Percentiles rank a stretch among this genome's conserved stretches.
Conservation (phyloP, 2,329 filamentous ascomycete species). For the Aspergillus sp. region DNA sequence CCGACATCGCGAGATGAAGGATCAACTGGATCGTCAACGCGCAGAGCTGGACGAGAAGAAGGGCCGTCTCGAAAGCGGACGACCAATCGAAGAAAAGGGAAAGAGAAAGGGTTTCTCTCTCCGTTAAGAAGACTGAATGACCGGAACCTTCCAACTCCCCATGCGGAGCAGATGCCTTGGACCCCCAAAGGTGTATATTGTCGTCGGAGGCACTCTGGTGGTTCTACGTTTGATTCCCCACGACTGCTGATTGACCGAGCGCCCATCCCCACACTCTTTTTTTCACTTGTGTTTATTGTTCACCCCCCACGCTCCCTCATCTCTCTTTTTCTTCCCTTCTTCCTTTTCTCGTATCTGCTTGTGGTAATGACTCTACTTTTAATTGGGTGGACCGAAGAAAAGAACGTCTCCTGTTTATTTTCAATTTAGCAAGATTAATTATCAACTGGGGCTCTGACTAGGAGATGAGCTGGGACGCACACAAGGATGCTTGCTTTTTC, state of each 20-base stretch:
- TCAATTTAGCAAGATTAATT: constrained; percentile 15
- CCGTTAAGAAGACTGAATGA: constrained; percentile 57
- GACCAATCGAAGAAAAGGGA: constrained; percentile 93
- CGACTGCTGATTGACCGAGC: constrained; percentile 23
- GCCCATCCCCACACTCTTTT: constrained; percentile 15
- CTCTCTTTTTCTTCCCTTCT: constrained; percentile 5
- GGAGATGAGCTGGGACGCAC: constrained; percentile 20
- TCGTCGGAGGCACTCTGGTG: constrained; percentile 14
- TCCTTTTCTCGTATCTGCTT: constrained; percentile 23
- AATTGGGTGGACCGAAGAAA: constrained; percentile 22
- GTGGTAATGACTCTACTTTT: constrained; percentile 26
- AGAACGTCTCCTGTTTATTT: constrained; percentile 15
- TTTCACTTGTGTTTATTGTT: constrained; percentile 12
- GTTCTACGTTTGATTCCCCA: constrained; percentile 20
- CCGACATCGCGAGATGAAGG: constrained; percentile 99
- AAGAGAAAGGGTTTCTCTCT: constrained; percentile 99
- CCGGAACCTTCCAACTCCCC: constrained; percentile 3
- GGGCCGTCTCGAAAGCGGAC: constrained; percentile 84
- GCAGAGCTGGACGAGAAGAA: constrained; percentile 98
- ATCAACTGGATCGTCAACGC: constrained; percentile 93
- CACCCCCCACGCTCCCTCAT: constrained; percentile 13
- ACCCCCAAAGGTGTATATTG: constrained; percentile 15
- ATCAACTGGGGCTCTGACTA: constrained; percentile 16
- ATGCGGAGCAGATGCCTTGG: constrained; percentile 10
- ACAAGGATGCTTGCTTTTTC: constrained; percentile 1